A percentile compares a stretch with the other conserved stretches of the same genome.
Evolutionary conservation across 148 eudicot species (phyloP).

Genomic region (Vaccinium macrocarpon): DNA sequence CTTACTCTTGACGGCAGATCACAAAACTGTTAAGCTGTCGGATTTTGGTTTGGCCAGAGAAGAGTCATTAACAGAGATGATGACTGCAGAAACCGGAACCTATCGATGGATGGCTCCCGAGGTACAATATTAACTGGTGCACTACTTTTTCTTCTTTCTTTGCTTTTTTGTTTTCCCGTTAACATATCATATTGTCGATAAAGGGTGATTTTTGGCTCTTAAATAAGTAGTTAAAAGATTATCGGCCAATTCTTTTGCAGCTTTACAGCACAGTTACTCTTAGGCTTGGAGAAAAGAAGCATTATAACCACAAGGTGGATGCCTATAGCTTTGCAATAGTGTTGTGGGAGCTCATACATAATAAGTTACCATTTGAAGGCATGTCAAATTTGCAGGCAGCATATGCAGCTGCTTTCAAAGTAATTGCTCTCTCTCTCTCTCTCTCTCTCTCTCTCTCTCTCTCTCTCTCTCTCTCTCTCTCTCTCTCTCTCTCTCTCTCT

Average conservation of each 20-base stretch:
- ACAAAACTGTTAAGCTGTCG: conserved; percentile 59
- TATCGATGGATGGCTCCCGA: conserved; percentile 94
- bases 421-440: conserved; percentile 23
- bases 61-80: conserved; percentile 74
- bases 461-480: background rate
- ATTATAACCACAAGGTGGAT: conserved; percentile 94
- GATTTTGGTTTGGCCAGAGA: conserved; percentile 82
- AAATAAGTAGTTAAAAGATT: background rate
- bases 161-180: background rate
- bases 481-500: too few relatives aligned
- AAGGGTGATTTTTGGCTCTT: background rate
- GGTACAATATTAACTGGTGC: conserved; percentile 33
- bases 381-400: conserved; percentile 99
- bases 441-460: background rate
- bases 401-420: conserved; percentile 97
- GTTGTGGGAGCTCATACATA: conserved; percentile 92
- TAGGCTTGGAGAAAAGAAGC: conserved; percentile 98
- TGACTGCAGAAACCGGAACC: conserved; percentile 81
- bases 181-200: too few relatives aligned
- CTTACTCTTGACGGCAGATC: conserved; percentile 60
- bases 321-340: conserved; percentile 96
- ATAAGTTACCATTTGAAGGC: conserved; percentile 93
- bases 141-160: background rate
- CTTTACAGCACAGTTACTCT: conserved; percentile 85
- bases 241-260: conserved; percentile 28